A percentile compares a stretch with the other conserved stretches of the same genome.
phyloP scores from a whole-genome alignment of 2,329 filamentous ascomycete species.

The Dactylonectria macrodidyma region DNA sequence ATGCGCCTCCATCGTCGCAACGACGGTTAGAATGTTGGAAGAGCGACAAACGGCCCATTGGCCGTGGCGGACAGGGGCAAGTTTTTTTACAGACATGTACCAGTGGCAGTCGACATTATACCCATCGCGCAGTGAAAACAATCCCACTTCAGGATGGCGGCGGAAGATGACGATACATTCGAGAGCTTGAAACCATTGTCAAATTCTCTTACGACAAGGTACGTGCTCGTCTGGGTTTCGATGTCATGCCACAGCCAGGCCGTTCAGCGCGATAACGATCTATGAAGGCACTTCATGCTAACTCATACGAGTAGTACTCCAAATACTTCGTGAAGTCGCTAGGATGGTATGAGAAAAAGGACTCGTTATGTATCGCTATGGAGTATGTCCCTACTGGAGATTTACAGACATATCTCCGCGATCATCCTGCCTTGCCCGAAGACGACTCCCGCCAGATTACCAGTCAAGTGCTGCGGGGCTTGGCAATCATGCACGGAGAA shows the following conservation, averaged over 20 bases:
- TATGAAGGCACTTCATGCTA: background rate
- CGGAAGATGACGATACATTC: conserved; percentile 26
- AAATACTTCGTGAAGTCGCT: conserved; percentile 44
- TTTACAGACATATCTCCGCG: conserved; percentile 35
- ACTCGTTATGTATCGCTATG: conserved; percentile 44
- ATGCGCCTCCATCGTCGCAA: conserved; percentile 26
- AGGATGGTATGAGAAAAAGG: conserved; percentile 41
- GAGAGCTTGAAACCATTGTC: conserved; percentile 42
- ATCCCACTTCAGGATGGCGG: background rate
- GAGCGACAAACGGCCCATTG: conserved; percentile 27
- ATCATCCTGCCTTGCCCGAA: conserved; percentile 30
- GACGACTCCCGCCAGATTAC: conserved; percentile 35
- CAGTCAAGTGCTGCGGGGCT: conserved; percentile 38
- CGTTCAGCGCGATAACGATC: background rate
- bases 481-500: conserved; percentile 41
- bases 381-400: conserved; percentile 44
- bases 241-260: background rate
- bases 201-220: conserved; percentile 44
- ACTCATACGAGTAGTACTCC: conserved; percentile 29
- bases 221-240: background rate
- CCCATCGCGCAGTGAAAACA: conserved; percentile 30
- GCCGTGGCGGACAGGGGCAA: conserved; percentile 33
- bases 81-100: conserved; percentile 36
- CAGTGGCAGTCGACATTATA: conserved; percentile 12
- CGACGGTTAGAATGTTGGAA: conserved; percentile 34